Conservation (phyloP, 2,329 filamentous ascomycete genomes). For the Kalaharituber pfeilii region DNA sequence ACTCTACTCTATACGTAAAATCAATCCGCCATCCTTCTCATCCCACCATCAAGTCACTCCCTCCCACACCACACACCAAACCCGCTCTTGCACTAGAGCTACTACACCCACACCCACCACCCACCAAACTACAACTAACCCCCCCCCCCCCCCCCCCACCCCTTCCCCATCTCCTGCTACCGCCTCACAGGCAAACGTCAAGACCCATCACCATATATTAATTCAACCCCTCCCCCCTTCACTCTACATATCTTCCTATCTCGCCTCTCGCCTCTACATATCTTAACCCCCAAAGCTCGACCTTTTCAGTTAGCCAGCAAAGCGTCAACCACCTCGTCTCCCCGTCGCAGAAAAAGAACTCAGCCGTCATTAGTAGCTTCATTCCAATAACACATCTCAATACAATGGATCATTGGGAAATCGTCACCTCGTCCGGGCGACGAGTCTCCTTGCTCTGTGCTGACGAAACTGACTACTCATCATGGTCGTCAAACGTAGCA, state of each 20-base stretch:
- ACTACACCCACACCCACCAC: background rate
- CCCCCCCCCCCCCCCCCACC: background rate
- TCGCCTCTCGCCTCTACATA: constrained; percentile 1
- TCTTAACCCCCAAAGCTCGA: background rate
- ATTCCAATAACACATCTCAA: background rate
- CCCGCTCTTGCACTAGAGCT: background rate
- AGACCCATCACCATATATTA: background rate
- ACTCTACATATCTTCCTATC: background rate
- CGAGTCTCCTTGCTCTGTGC: constrained; percentile 23
- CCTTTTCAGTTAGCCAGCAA: too few relatives aligned
- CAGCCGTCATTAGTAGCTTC: background rate
- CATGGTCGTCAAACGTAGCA: constrained; percentile 11
- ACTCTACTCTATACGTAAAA: too few relatives aligned
- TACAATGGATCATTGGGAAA: constrained; percentile 21
- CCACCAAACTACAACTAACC: background rate
- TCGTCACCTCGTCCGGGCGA: constrained; percentile 22
- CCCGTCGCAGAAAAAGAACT: background rate
- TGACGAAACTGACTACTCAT: constrained; percentile 16
- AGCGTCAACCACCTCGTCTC: background rate
- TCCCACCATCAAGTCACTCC: constrained; percentile 1
- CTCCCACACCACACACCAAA: background rate
- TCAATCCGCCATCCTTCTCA: background rate
- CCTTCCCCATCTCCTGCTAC: too few relatives aligned
- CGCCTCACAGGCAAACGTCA: too few relatives aligned
- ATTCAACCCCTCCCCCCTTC: background rate